These are phyloP conservation scores for Vitis riparia DNA, from an alignment of 164 flowering plant species.

Conservation along the genomic window DNA sequence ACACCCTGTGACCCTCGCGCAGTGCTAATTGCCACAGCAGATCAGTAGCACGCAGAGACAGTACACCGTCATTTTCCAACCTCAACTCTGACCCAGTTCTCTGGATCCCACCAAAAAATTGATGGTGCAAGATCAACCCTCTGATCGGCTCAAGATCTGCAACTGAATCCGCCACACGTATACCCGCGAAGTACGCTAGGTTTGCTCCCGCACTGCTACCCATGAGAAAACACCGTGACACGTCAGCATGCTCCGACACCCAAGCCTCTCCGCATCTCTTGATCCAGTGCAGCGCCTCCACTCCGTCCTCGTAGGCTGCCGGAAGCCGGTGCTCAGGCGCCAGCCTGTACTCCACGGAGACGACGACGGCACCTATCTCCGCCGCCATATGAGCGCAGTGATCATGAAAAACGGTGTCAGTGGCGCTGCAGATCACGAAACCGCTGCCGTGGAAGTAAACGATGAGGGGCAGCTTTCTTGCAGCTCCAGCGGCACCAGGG, in stretches of 20 bases:
- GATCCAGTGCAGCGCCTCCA: slow-evolving; percentile 44
- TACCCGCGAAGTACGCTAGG: slow-evolving; percentile 21
- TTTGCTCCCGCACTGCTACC: slow-evolving; percentile 27
- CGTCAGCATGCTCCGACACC: slow-evolving; percentile 13
- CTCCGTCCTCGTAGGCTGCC: slow-evolving; percentile 55
- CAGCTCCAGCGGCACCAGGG: background rate
- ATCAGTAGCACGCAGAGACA: slow-evolving; percentile 15
- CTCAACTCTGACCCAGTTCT: slow-evolving; percentile 21
- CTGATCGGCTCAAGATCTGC: slow-evolving; percentile 15
- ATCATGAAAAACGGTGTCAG: slow-evolving; percentile 15
- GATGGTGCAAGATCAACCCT: slow-evolving; percentile 29
- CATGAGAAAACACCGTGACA: slow-evolving; percentile 17
- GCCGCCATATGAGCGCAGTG: slow-evolving; percentile 27
- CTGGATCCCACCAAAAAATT: slow-evolving; percentile 26
- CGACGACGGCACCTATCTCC: slow-evolving; percentile 22
- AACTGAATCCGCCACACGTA: slow-evolving; percentile 3
- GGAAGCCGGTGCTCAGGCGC: slow-evolving; percentile 63
- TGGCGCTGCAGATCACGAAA: slow-evolving; percentile 32
- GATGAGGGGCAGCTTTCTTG: slow-evolving; percentile 35
- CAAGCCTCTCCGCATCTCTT: slow-evolving; percentile 21
- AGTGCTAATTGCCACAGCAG: slow-evolving; percentile 28
- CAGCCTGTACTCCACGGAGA: slow-evolving; percentile 56
- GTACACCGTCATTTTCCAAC: background rate
- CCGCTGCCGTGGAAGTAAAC: slow-evolving; percentile 60
- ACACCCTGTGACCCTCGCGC: slow-evolving; percentile 14